Evolutionary conservation across 148 eudicot genomes (phyloP), one percentile per base, ranked within the genome.

Genomic region (Fallopia convolvulus): DNA sequence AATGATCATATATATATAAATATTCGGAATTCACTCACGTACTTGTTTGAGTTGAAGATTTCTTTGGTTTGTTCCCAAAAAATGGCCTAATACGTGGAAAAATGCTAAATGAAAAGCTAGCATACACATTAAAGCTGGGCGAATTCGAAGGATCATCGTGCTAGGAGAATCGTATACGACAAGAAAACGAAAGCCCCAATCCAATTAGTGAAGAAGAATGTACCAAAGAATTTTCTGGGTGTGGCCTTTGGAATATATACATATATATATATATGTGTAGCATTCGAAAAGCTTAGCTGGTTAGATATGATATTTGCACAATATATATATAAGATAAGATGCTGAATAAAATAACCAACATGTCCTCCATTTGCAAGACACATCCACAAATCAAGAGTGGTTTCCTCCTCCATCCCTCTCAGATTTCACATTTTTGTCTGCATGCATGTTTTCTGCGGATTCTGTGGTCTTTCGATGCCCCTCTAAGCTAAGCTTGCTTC

Each of bases 381-480:
- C 39, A 11, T 68, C 72, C 72, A 30, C 7, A 68, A 68, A 68
- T 68, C 72, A 33, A 26, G 72, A 39, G 72, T 68, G 39, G 26
- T 68, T 36, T 36, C 30, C 30, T 26, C 30, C 30, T 26, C 39
- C 39, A 36, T 36, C 39, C 39, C 4, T 36, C 6, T 36, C 6
- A 15, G 17, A 68, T 30, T 55, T 55, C 61, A n/a, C 14, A 18
- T 55, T 55, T 39, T 30, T 68, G 72, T 55, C 52, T 79, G 78
- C 81, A 56, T 79, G 78, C 81, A 56, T 75, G 81, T 77, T 79
- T 63, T 74, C 20, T 81, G 78, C 77, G 48, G 40, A 55, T 77
- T 74, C 79, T 76, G 77, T 77, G 84, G 75, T 26, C 18, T 50
- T 50, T 50, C 26, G 61, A 55, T 55, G 61, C 61, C 61, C 61